Evolutionary conservation across 2,329 filamentous ascomycete genomes (phyloP).

Genomic region (Botrytis galanthina): DNA sequence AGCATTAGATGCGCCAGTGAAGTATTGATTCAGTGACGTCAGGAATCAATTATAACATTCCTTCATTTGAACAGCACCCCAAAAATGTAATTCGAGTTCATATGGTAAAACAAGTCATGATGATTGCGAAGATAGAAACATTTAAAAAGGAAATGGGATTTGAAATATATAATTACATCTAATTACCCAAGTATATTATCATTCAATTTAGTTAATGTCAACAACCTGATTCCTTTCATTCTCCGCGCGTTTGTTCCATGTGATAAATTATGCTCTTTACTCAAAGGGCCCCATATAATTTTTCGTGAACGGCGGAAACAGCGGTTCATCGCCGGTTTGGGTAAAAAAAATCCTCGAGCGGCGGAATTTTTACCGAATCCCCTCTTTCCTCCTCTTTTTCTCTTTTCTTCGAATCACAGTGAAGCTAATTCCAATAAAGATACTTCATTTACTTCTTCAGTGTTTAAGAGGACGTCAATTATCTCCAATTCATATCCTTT

Average conservation of each 20-base stretch:
- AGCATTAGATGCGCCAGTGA: conserved; percentile 3
- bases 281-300: background rate
- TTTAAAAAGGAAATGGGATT: background rate
- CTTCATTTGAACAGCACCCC: background rate
- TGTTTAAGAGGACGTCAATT: background rate
- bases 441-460: background rate
- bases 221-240: background rate
- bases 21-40: conserved; percentile 16
- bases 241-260: conserved; percentile 1
- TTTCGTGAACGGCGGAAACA: conserved; percentile 1
- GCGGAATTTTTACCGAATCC: background rate
- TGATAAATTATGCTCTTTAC: background rate
- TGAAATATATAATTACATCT: background rate
- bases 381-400: conserved; percentile 4
- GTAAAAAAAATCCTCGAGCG: conserved; percentile 7
- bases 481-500: background rate
- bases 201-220: background rate
- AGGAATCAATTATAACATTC: conserved; percentile 4
- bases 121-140: background rate
- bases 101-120: background rate
- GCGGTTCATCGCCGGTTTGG: background rate
- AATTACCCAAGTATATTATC: conserved; percentile 6
- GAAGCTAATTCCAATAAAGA: conserved; percentile 14
- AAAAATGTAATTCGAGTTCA: background rate
- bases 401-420: conserved; percentile 3